Evolutionary conservation across 805 yeast species (phyloP).

Genomic region (Candida patagonica): DNA sequence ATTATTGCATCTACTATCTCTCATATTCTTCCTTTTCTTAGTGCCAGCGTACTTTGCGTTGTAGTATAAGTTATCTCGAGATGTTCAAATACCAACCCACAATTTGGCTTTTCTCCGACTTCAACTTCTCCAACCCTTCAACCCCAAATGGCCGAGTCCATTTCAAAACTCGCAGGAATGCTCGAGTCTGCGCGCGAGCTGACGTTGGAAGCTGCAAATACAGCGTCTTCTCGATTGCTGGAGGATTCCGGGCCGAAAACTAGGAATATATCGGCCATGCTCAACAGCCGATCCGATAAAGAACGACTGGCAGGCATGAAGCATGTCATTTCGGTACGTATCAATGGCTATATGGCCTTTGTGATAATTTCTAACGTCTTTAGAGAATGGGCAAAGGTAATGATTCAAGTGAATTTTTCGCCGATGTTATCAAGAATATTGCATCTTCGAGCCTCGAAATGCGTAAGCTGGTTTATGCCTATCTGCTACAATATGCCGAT

Average conservation of each 20-base stretch:
- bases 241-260: constrained; percentile 56
- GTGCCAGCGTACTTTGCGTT: no score
- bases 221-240: constrained; percentile 57
- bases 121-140: background rate
- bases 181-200: constrained; percentile 72
- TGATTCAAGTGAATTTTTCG: constrained; percentile 47
- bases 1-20: no score
- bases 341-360: background rate
- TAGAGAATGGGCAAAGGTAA: constrained; percentile 27
- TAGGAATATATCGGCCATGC: constrained; percentile 52
- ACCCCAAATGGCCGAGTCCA: constrained; percentile 42
- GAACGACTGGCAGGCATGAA: constrained; percentile 55
- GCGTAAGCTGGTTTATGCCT: constrained; percentile 67
- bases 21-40: no score
- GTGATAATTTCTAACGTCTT: constrained; percentile 4
- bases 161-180: constrained; percentile 56
- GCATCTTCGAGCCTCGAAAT: constrained; percentile 57
- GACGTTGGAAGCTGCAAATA: constrained; percentile 74
- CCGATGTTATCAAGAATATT: constrained; percentile 83
- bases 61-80: no score
- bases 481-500: constrained; percentile 69
- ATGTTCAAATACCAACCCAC: background rate
- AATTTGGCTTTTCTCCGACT: background rate
- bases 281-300: constrained; percentile 61
- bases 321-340: constrained; percentile 31